Evolutionary conservation across 2,329 filamentous ascomycete species (phyloP).

Genomic region (Sporothrix schenckii): DNA sequence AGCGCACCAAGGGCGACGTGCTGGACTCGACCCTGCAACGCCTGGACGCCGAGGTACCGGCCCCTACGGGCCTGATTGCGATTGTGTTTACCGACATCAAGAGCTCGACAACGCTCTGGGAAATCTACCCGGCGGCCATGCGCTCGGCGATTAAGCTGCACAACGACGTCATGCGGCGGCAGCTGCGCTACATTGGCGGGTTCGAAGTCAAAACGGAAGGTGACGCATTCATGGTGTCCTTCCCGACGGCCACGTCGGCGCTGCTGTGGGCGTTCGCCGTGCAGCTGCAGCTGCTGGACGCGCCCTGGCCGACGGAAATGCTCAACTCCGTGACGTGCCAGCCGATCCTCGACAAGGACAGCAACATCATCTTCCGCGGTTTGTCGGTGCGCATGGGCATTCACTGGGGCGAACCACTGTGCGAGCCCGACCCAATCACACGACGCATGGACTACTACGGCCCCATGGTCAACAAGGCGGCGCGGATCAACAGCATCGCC

Average conservation of each 20-base stretch:
- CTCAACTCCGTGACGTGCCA: conserved; percentile 83
- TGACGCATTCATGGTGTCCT: conserved; percentile 99
- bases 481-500: conserved; percentile 89
- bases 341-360: conserved; percentile 79
- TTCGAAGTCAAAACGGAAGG: conserved; percentile 99
- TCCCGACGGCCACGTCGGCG: conserved; percentile 92
- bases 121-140: conserved; percentile 94
- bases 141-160: conserved; percentile 94
- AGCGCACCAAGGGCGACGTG: conserved; percentile 64
- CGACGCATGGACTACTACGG: conserved; percentile 99
- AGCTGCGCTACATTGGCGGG: conserved; percentile 88
- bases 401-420: conserved; percentile 92
- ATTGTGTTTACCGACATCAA: conserved; percentile 99
- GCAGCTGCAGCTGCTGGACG: conserved; percentile 82
- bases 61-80: conserved; percentile 85
- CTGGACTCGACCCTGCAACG: conserved; percentile 85
- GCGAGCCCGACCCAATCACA: conserved; percentile 93
- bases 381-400: conserved; percentile 97
- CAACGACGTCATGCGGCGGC: conserved; percentile 94
- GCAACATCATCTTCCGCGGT: conserved; percentile 88
- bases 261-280: conserved; percentile 96
- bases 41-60: conserved; percentile 86
- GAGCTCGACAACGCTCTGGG: conserved; percentile 94
- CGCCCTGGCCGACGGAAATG: conserved; percentile 92
- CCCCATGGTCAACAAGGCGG: conserved; percentile 97